Conservation (phyloP, 2,329 filamentous ascomycete species). For the Exutisphaerella laricina region DNA sequence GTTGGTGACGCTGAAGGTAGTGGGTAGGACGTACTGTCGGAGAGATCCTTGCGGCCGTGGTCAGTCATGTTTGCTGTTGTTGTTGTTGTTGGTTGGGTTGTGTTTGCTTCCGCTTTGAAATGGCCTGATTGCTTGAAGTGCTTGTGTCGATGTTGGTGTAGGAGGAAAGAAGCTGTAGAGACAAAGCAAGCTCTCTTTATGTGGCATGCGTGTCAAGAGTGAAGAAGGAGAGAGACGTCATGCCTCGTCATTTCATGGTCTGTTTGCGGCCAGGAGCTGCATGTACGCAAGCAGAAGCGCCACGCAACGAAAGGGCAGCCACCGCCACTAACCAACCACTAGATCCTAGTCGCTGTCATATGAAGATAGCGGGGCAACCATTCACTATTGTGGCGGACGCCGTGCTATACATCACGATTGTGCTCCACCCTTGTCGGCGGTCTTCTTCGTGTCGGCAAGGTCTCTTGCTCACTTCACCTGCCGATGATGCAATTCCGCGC, state of each 20-base stretch:
- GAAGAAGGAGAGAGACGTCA: neutral
- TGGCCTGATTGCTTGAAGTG: conserved; percentile 13
- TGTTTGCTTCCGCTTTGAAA: conserved; percentile 11
- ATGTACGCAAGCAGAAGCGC: neutral
- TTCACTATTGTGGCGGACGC: neutral
- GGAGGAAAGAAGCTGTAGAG: neutral
- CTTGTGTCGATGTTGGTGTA: conserved; percentile 5
- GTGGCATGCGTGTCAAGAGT: neutral
- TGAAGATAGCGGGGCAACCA: conserved; percentile 4
- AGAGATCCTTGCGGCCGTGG: conserved; percentile 56
- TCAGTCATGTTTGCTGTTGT: conserved; percentile 52
- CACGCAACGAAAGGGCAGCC: neutral
- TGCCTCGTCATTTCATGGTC: neutral
- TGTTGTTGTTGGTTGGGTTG: conserved; percentile 19
- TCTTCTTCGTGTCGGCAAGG: neutral
- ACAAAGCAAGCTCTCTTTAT: conserved; percentile 8
- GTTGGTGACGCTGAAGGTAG: neutral
- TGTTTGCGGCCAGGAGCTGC: neutral
- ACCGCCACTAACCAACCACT: no score
- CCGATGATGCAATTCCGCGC: neutral
- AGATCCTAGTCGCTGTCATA: neutral
- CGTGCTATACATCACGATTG: neutral
- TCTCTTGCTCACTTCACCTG: neutral
- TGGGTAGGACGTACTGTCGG: conserved; percentile 37
- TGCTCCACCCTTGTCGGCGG: neutral